Evolutionary conservation across 257 asterid genomes (phyloP).

Genomic region (Anisodus tanguticus): DNA sequence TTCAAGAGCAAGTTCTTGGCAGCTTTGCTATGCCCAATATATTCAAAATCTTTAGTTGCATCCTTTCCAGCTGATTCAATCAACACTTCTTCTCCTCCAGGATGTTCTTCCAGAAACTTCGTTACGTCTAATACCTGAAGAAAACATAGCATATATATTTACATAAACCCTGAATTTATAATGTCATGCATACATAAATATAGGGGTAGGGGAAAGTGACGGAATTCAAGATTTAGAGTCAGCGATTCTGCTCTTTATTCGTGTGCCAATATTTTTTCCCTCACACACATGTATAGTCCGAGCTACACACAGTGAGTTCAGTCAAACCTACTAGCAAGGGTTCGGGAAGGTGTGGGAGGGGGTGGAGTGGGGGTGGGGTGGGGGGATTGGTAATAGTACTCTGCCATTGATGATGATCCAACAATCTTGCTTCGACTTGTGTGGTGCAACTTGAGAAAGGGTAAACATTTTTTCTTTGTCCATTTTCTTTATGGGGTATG

Average conservation of each 20-base stretch:
- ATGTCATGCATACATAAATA: background rate
- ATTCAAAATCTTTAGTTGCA: constrained; percentile 47
- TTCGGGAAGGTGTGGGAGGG: no score
- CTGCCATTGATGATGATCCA: constrained; percentile 51
- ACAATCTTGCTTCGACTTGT: constrained; percentile 46
- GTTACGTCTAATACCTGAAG: constrained; percentile 43
- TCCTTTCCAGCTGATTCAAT: constrained; percentile 48
- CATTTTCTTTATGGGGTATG: constrained; percentile 28
- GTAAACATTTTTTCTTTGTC: constrained; percentile 35
- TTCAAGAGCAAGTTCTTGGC: constrained; percentile 39
- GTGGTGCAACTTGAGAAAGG: constrained; percentile 43
- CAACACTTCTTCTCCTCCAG: constrained; percentile 53
- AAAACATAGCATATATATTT: background rate
- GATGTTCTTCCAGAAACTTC: constrained; percentile 48
- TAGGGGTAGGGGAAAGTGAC: no score
- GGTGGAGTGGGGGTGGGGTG: background rate
- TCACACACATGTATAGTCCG: no score
- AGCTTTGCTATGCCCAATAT: constrained; percentile 48
- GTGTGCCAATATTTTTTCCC: no score
- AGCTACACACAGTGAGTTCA: no score
- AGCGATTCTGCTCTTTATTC: background rate
- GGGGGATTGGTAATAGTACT: constrained; percentile 18
- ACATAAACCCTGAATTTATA: no score
- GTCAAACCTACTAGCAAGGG: no score
- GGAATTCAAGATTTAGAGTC: background rate